A percentile compares a stretch with the other conserved stretches of the same genome.
These are phyloP conservation scores for Phytophthora multivora DNA, from an alignment of 352 stramenopile species.

Conservation along the genomic window DNA sequence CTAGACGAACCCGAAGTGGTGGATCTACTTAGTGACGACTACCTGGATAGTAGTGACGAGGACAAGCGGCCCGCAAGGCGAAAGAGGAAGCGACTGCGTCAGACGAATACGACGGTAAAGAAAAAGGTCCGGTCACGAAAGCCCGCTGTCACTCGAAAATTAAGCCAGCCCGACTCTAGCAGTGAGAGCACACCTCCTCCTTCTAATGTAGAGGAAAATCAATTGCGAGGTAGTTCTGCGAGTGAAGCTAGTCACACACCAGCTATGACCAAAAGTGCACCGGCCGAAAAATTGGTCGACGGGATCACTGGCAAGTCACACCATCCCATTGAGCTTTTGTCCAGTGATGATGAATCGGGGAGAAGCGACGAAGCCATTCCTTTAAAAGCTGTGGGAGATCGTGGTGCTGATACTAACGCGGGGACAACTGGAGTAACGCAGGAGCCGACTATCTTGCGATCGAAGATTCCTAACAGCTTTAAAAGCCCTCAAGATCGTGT, in stretches of 20 bases:
- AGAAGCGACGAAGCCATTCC: conserved; percentile 2
- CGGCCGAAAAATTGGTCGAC: neutral
- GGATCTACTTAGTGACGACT: conserved; percentile 57
- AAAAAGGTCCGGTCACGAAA: conserved; percentile 30
- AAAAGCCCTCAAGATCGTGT: neutral
- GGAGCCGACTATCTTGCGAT: conserved; percentile 19
- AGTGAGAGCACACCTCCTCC: neutral
- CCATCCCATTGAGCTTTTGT: conserved; percentile 35
- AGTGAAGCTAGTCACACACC: neutral
- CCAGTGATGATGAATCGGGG: conserved; percentile 33
- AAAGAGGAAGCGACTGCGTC: conserved; percentile 34
- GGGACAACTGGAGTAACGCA: neutral
- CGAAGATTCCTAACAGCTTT: conserved; percentile 11
- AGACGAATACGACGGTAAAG: conserved; percentile 14
- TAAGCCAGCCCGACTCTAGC: conserved; percentile 6
- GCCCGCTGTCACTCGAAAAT: conserved; percentile 25
- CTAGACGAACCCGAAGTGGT: conserved; percentile 39
- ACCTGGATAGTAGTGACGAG: conserved; percentile 45
- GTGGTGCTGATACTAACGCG: neutral
- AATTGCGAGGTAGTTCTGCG: neutral
- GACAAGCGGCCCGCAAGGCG: conserved; percentile 14
- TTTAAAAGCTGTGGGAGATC: neutral
- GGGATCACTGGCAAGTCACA: conserved; percentile 4
- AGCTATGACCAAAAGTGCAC: conserved; percentile 6
- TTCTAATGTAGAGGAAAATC: neutral